These are phyloP conservation scores for Vigna nakashimae DNA, from an alignment of 306 rosid genomes.

Conservation along the genomic window DNA sequence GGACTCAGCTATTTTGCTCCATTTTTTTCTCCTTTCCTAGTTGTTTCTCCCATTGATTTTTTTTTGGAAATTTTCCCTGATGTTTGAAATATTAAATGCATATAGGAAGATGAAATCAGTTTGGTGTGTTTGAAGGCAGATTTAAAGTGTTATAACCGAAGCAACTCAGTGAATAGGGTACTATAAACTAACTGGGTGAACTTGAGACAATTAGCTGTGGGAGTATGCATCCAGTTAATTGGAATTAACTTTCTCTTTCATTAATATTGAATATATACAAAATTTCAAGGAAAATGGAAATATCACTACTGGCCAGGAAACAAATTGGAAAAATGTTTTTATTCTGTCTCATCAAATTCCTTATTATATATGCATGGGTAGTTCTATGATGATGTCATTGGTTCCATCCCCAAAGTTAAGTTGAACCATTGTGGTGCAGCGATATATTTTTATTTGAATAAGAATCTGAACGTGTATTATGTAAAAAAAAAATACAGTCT, in stretches of 20 bases:
- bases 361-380: conserved; percentile 13
- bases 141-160: conserved; percentile 19
- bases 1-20: conserved; percentile 9
- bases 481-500: conserved; percentile 15
- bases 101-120: conserved; percentile 13
- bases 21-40: background rate
- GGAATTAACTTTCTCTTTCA: conserved; percentile 31
- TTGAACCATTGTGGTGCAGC: conserved; percentile 20
- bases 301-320: conserved; percentile 15
- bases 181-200: conserved; percentile 19
- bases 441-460: conserved; percentile 23
- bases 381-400: conserved; percentile 11
- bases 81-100: conserved; percentile 23
- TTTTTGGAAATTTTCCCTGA: background rate
- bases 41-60: background rate
- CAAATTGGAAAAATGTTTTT: conserved; percentile 6
- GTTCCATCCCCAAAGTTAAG: conserved; percentile 29
- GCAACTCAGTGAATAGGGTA: conserved; percentile 9
- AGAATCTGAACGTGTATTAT: background rate
- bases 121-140: conserved; percentile 9
- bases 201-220: conserved; percentile 6
- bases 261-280: background rate
- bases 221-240: background rate
- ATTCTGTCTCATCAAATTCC: background rate
- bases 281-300: conserved; percentile 22